These are phyloP conservation scores for Fusarium miscanthi DNA, from an alignment of 2,329 filamentous ascomycete species.

Conservation along the genomic window DNA sequence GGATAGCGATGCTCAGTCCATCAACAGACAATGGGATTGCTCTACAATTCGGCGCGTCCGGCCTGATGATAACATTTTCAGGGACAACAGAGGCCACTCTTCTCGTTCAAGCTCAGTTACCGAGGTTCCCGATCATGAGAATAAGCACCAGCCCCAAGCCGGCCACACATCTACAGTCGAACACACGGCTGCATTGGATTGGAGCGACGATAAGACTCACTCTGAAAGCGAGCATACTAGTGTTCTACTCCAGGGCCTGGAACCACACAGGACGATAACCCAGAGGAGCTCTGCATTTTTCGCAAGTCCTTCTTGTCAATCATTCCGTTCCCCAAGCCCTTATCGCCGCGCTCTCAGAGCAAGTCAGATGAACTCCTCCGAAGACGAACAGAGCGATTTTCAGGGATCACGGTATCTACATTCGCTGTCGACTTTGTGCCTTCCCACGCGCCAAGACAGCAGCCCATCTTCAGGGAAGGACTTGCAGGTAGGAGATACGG, in stretches of 20 bases:
- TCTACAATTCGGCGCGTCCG: slow-evolving; percentile 51
- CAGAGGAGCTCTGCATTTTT: slow-evolving; percentile 63
- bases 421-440: slow-evolving; percentile 54
- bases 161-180: background rate
- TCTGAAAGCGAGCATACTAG: background rate
- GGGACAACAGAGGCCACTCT: slow-evolving; percentile 8
- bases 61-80: slow-evolving; percentile 50
- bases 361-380: slow-evolving; percentile 56
- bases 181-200: background rate
- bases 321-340: slow-evolving; percentile 66
- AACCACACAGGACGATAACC: slow-evolving; percentile 48
- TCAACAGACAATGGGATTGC: slow-evolving; percentile 33
- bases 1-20: background rate
- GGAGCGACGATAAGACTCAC: background rate
- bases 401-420: slow-evolving; percentile 53
- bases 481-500: slow-evolving; percentile 54
- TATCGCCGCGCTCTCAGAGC: slow-evolving; percentile 64
- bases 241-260: slow-evolving; percentile 11
- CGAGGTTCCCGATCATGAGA: background rate
- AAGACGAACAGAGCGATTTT: slow-evolving; percentile 38
- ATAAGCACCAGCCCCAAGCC: background rate
- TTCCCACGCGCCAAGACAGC: slow-evolving; percentile 56
- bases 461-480: slow-evolving; percentile 54
- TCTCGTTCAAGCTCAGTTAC: background rate
- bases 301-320: slow-evolving; percentile 61